Base-by-base conservation (phyloP, 257 asterid species). In the Lycium barbarum region DNA sequence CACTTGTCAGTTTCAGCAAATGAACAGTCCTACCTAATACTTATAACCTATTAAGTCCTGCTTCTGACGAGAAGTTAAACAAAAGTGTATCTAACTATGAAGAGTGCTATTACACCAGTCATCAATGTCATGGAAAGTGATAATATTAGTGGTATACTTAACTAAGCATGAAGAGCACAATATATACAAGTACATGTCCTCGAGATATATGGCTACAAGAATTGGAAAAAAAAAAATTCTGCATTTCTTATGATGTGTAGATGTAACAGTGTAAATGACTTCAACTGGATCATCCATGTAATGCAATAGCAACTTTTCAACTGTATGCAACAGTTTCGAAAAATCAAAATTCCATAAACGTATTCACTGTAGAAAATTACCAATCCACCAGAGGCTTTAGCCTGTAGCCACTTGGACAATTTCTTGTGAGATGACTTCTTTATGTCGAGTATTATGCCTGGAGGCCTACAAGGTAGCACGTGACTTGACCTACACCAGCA, bases 361-460 rank as follows among this genome's bases (percentile, higher is more conserved):
- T 78, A 53, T 53, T 33, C 26, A 78, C 13, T 22, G 65, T 78
- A 54, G 65, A 54, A 72, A 53, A n/a, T 86, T 83, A 96, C 98
- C 95, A 93, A 91, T 74, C 97, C 97, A 54, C 85, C 74, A 81
- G 91, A 90, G 49, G 97, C 87, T 90, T 90, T 95, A 53, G 97
- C 93, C 91, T 92, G 99, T 83, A 96, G 90, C 99, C 98, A 96
- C 90, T 96, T 96, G 80, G 99, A 93, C 83, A 96, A 87, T 90
- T 96, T 96, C 97, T 94, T 96, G 91, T 90, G 87, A 85, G 98
- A 96, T 78, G 99, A 96, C 87, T 96, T 96, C 88, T 95, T 96
- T 81, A 96, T 88, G 90, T 96, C 98, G 84, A 95, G 86, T 43
- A 93, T 92, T 86, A 92, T 70, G 55, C 97, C 98, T 17, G 93